These are phyloP conservation scores for Coemansia asiatica DNA, from an alignment of 192 early-diverging fungal species.

Conservation along the genomic window DNA sequence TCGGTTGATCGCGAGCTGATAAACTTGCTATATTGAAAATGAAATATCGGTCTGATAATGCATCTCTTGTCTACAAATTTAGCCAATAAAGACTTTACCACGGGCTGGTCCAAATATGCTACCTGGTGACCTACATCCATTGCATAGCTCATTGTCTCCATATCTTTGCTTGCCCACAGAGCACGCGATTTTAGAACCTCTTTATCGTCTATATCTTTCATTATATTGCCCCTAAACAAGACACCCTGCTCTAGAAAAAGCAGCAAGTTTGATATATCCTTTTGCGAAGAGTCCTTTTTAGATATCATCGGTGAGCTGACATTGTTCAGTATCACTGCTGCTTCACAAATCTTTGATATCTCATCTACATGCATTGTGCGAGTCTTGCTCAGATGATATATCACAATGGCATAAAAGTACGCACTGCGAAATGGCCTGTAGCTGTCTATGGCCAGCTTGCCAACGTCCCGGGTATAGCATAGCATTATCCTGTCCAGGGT, in stretches of 20 bases:
- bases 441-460: constrained; percentile 31
- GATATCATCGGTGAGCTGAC: constrained; percentile 6
- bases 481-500: constrained; percentile 30
- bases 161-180: not conserved
- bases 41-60: constrained; percentile 39
- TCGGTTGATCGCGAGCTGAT: constrained; percentile 1
- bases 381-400: constrained; percentile 26
- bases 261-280: constrained; percentile 21
- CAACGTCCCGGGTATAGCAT: constrained; percentile 23
- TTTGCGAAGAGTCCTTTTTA: not conserved
- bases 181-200: not conserved
- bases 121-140: constrained; percentile 28
- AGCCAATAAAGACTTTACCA: constrained; percentile 14
- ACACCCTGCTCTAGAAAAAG: constrained; percentile 27
- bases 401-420: constrained; percentile 33
- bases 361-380: constrained; percentile 10
- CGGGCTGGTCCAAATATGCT: constrained; percentile 20
- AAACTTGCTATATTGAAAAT: constrained; percentile 31
- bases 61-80: constrained; percentile 12
- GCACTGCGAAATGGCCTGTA: constrained; percentile 40
- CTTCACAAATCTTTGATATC: constrained; percentile 24
- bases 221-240: not conserved
- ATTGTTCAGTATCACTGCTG: constrained; percentile 43
- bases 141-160: constrained; percentile 25
- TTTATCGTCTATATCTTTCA: not conserved